Conservation (phyloP, 2,329 filamentous ascomycete species). For the Claviceps capensis region DNA sequence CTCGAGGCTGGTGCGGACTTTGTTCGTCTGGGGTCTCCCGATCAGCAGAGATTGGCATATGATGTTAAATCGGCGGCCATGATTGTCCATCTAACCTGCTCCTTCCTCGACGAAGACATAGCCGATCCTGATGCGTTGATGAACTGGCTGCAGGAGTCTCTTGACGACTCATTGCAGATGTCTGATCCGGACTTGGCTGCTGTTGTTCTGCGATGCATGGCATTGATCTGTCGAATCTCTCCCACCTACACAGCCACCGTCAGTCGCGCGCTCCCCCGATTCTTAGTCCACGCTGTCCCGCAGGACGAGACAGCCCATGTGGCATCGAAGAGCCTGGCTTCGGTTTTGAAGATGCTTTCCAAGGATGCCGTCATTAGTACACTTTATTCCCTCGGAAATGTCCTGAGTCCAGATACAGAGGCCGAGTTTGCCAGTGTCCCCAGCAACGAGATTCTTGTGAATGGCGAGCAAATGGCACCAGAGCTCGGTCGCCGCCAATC, state of each 20-base stretch:
- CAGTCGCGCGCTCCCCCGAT: slow-evolving; percentile 67
- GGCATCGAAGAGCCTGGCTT: slow-evolving; percentile 74
- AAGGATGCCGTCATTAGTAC: slow-evolving; percentile 92
- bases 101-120: slow-evolving; percentile 65
- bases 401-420: slow-evolving; percentile 61
- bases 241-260: slow-evolving; percentile 60
- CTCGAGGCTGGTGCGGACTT: slow-evolving; percentile 87
- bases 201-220: slow-evolving; percentile 68
- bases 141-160: slow-evolving; percentile 71
- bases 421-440: slow-evolving; percentile 38
- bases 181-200: slow-evolving; percentile 63
- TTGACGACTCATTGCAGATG: slow-evolving; percentile 72
- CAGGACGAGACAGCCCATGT: slow-evolving; percentile 55
- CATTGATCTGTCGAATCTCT: slow-evolving; percentile 64
- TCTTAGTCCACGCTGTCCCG: slow-evolving; percentile 74
- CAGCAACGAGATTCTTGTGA: slow-evolving; percentile 27
- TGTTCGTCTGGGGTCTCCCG: slow-evolving; percentile 61
- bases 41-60: slow-evolving; percentile 76
- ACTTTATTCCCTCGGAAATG: slow-evolving; percentile 90
- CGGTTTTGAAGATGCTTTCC: slow-evolving; percentile 67
- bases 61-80: slow-evolving; percentile 74
- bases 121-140: slow-evolving; percentile 69
- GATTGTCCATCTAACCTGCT: slow-evolving; percentile 74
- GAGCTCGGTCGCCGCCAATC: slow-evolving; percentile 44
- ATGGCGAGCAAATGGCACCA: slow-evolving; percentile 23